A percentile compares a stretch with the other conserved stretches of the same genome.
phyloP scores from a whole-genome alignment of 1,284 basidiomycete genomes.

The Malassezia sp. region DNA sequence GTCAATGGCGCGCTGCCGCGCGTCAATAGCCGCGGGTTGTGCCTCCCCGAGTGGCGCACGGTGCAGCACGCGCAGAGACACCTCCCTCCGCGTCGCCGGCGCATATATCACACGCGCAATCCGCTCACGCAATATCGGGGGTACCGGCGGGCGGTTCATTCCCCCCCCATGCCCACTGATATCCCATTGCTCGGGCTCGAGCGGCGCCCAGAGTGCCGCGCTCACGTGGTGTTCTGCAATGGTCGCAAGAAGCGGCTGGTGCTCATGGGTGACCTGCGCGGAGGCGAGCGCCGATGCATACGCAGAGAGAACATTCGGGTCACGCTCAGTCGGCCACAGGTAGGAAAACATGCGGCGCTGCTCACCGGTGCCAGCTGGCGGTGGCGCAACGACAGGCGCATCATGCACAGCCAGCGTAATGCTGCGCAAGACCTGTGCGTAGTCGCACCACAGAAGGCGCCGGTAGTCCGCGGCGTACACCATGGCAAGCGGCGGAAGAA shows the following conservation, averaged over 20 bases:
- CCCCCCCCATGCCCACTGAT: too few species aligned
- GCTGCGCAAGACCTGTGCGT: constrained; percentile 50
- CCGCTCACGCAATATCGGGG: too few species aligned
- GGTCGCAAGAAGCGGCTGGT: constrained; percentile 54
- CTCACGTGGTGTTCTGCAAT: constrained; percentile 69
- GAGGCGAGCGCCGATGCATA: constrained; percentile 48
- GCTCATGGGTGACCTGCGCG: constrained; percentile 41
- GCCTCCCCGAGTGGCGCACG: too few species aligned
- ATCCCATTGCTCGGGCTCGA: background rate
- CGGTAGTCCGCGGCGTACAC: constrained; percentile 72
- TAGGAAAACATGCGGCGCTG: constrained; percentile 55
- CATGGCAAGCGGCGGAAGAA: constrained; percentile 67
- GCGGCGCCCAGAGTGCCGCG: constrained; percentile 6
- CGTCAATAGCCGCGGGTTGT: too few species aligned
- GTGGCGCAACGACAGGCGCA: constrained; percentile 48
- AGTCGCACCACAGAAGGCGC: constrained; percentile 71
- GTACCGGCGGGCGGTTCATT: too few species aligned
- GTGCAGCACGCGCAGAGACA: too few species aligned
- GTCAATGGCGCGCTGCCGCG: too few species aligned
- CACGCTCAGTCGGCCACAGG: constrained; percentile 61
- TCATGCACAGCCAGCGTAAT: constrained; percentile 18
- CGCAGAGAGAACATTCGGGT: constrained; percentile 57
- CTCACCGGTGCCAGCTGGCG: constrained; percentile 28
- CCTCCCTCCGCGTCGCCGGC: too few species aligned
- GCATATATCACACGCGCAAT: too few species aligned